phyloP scores from a whole-genome alignment of 129 eudicot species.

The Flaveria brownii region DNA sequence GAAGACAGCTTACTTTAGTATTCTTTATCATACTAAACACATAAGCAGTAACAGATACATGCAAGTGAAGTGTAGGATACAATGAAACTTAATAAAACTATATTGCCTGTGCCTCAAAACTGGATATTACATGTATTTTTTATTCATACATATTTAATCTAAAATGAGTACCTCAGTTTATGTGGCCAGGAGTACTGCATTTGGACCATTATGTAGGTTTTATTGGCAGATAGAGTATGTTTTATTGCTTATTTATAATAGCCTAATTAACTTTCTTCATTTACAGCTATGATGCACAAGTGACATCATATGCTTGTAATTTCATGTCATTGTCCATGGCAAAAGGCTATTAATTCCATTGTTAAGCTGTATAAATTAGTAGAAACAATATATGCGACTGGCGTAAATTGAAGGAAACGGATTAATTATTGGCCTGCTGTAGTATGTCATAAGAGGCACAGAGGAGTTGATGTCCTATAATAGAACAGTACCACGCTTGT shows the following conservation, averaged over 20 bases:
- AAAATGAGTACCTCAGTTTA: background rate
- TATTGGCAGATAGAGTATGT: background rate
- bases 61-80: no score
- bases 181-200: background rate
- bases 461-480: background rate
- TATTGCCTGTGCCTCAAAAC: background rate
- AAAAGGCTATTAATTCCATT: background rate
- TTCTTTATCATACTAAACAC: background rate
- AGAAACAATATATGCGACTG: background rate
- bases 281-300: slow-evolving; percentile 2
- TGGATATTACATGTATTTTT: background rate
- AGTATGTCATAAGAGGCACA: background rate
- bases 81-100: background rate
- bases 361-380: background rate
- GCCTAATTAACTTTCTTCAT: background rate
- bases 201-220: background rate
- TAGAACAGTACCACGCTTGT: background rate
- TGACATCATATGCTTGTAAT: background rate
- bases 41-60: background rate
- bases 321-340: background rate
- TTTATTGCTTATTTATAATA: background rate
- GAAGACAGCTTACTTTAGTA: background rate
- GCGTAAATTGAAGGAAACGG: background rate
- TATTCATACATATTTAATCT: background rate
- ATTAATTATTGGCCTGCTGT: background rate